phyloP scores from a whole-genome alignment of 2,329 filamentous ascomycete species.

The Hypoxylon sp. region DNA sequence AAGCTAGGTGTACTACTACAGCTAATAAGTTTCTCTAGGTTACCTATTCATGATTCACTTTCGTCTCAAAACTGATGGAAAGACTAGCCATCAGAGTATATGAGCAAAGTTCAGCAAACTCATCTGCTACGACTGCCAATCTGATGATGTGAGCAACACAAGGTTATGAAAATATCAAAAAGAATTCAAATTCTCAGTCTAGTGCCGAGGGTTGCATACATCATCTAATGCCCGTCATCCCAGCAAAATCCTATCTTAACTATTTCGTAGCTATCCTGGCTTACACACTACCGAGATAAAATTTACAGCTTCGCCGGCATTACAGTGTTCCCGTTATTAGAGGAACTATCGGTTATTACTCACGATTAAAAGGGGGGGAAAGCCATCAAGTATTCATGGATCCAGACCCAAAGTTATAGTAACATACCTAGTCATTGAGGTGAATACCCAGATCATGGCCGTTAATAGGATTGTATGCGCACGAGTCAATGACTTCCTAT shows the following conservation, averaged over 20 bases:
- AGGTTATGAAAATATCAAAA: constrained; percentile 16
- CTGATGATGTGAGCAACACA: constrained; percentile 7
- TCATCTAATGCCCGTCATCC: constrained; percentile 17
- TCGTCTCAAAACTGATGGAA: constrained; percentile 6
- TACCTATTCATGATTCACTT: constrained; percentile 14
- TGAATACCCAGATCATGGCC: too few relatives aligned
- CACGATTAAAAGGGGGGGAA: too few relatives aligned
- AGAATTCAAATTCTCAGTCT: constrained; percentile 12
- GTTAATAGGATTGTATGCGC: too few relatives aligned
- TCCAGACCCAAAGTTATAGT: too few relatives aligned
- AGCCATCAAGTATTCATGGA: too few relatives aligned
- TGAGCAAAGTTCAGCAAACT: constrained; percentile 15
- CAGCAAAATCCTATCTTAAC: constrained; percentile 22
- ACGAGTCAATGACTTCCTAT: too few relatives aligned
- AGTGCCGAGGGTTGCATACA: constrained; percentile 39
- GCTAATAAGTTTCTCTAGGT: neutral
- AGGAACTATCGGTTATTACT: too few relatives aligned
- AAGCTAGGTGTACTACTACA: too few relatives aligned
- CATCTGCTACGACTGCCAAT: neutral
- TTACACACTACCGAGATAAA: neutral
- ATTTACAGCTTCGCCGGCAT: constrained; percentile 3
- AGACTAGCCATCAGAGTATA: constrained; percentile 1
- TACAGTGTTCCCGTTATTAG: neutral
- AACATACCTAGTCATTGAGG: too few relatives aligned
- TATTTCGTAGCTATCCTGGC: neutral